These are phyloP conservation scores for Diversispora epigaea DNA, from an alignment of 192 early-diverging fungal genomes.

Conservation along the genomic window DNA sequence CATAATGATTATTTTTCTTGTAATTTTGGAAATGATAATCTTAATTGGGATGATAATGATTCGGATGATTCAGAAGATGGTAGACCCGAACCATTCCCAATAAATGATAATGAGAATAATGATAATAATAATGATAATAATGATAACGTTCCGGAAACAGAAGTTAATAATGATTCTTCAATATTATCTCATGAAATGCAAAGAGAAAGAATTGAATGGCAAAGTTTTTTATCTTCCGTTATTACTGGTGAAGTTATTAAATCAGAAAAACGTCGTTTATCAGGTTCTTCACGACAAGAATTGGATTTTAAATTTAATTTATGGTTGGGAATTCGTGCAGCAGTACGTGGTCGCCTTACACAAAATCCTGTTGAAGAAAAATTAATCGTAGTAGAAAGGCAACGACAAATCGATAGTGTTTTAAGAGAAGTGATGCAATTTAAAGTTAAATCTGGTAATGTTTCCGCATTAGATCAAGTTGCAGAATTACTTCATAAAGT, in stretches of 20 bases:
- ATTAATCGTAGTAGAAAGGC: slow-evolving; percentile 62
- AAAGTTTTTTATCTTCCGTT: slow-evolving; percentile 79
- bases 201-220: slow-evolving; percentile 81
- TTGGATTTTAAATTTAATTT: slow-evolving; percentile 44
- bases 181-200: slow-evolving; percentile 40
- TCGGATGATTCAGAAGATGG: background rate
- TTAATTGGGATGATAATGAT: slow-evolving; percentile 23
- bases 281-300: slow-evolving; percentile 37
- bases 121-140: background rate
- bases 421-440: slow-evolving; percentile 69
- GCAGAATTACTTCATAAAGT: slow-evolving; percentile 70
- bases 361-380: slow-evolving; percentile 56
- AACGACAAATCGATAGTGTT: slow-evolving; percentile 56
- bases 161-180: background rate
- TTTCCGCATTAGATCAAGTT: slow-evolving; percentile 58
- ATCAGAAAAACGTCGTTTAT: slow-evolving; percentile 74
- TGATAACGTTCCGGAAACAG: background rate
- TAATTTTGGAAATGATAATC: background rate
- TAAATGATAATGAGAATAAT: background rate
- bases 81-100: background rate
- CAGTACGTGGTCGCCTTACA: slow-evolving; percentile 56
- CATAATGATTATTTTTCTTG: background rate
- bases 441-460: slow-evolving; percentile 39
- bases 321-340: slow-evolving; percentile 74
- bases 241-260: slow-evolving; percentile 81